Percentiles rank a stretch among this genome's conserved stretches.
These are phyloP conservation scores for Microglena sp. DNA, from an alignment of 139 green algal genomes.

Conservation along the genomic window DNA sequence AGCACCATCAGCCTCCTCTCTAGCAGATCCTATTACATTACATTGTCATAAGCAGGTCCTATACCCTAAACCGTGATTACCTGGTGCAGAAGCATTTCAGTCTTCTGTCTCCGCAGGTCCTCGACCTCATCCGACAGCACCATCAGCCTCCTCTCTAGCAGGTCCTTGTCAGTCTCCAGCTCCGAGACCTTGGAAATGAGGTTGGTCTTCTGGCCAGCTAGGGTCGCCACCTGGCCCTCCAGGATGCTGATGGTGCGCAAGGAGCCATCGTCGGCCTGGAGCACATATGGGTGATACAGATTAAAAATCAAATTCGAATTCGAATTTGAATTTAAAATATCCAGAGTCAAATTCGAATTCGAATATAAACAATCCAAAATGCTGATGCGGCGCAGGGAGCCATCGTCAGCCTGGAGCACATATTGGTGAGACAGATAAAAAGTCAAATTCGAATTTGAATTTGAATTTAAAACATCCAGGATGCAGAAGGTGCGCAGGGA, in stretches of 20 bases:
- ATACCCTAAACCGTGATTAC: too few relatives aligned
- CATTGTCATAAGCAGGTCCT: too few relatives aligned
- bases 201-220: slow-evolving; percentile 11
- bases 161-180: neutral
- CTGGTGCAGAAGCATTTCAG: slow-evolving; percentile 5
- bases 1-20: too few relatives aligned
- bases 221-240: slow-evolving; percentile 1
- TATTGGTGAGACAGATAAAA: too few relatives aligned
- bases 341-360: too few relatives aligned
- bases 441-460: too few relatives aligned
- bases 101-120: neutral
- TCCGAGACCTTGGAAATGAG: slow-evolving; percentile 3
- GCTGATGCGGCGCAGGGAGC: slow-evolving; percentile 8
- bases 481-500: slow-evolving; percentile 10
- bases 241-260: slow-evolving; percentile 10
- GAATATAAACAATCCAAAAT: too few relatives aligned
- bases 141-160: slow-evolving; percentile 7
- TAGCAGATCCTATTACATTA: too few relatives aligned
- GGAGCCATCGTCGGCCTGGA: slow-evolving; percentile 10
- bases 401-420: slow-evolving; percentile 9
- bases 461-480: too few relatives aligned
- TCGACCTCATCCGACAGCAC: neutral
- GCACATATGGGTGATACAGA: too few relatives aligned
- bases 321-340: too few relatives aligned
- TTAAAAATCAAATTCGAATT: too few relatives aligned